Evolutionary conservation across 2,329 filamentous ascomycete genomes (phyloP), one percentile per base, ranked within the genome.

Genomic region (Madurella fahalii): DNA sequence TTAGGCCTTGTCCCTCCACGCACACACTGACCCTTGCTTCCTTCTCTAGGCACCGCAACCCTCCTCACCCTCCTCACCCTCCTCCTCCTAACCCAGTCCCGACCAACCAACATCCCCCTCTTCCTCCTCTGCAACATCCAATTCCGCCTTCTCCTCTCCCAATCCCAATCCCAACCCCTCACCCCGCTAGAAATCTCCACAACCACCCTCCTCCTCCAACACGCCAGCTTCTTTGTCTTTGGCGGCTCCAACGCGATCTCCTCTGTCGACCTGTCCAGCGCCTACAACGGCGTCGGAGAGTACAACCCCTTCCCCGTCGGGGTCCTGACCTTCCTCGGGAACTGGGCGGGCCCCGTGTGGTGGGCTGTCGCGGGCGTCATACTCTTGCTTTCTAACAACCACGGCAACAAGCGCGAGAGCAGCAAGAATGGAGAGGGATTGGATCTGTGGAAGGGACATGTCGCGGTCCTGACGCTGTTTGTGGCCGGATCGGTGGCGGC

Each of bases 161-260:
- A 17, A 3, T 32, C 49, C 41, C 71, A 79, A 43, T 60, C 73
- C 41, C 71, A 79, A 43, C 59, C 73, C 57, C 76, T 86, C 46
- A 72, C 74, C 18, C 69, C 75, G 18, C 64, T 77, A 25, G 84
- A 90, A 64, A 77, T 89, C 44, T 85, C 85, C 4, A 81, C 85
- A 9, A 86, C 87, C 0, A 83, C 82, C 9, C 75, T 96, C 34
- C 81, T 97, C 34, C 76, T 95, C 40, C 87, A 95, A 62, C 86
- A 92, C 72, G 77, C 83, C 37, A 85, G 87, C 49, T 99, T 96
- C 78, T 99, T 97, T 68, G 87, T 90, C 31, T 84, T 90, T 59
- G 94, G 92, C 20, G 91, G 91, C 67, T 90, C 89, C 45, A 99
- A 99, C 69, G 88, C 94, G 40, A 96, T 99, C 62, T 95, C 92